phyloP scores from a whole-genome alignment of 2,329 filamentous ascomycete genomes.

The Paraphaeosphaeria sporulosa region DNA sequence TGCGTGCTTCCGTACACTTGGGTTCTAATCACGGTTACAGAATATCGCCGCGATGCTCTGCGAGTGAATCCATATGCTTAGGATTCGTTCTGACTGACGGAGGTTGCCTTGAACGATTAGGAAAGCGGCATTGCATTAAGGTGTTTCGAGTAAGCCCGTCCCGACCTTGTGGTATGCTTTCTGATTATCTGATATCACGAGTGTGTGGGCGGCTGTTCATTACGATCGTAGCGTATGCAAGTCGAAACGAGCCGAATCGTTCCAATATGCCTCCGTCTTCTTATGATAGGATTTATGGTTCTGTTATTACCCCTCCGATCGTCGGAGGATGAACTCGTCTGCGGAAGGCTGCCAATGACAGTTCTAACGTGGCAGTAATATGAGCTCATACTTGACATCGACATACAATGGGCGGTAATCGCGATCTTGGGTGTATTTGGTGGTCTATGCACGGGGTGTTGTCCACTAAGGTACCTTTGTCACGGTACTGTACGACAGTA shows the following conservation, averaged over 20 bases:
- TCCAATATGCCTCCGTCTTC: background rate
- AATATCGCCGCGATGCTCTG: background rate
- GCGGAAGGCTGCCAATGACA: background rate
- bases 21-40: slow-evolving; percentile 1
- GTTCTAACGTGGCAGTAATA: background rate
- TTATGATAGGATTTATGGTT: background rate
- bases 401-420: background rate
- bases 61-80: background rate
- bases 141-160: slow-evolving; percentile 4
- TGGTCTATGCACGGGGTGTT: background rate
- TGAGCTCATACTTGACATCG: too few species aligned
- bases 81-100: background rate
- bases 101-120: background rate
- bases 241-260: slow-evolving; percentile 1
- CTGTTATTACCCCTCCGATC: background rate
- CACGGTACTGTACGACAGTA: background rate
- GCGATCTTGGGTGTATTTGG: background rate
- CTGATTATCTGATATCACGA: slow-evolving; percentile 10
- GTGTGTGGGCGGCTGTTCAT: slow-evolving; percentile 1
- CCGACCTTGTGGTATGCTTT: slow-evolving; percentile 1
- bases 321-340: background rate
- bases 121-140: background rate
- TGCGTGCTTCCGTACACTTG: background rate
- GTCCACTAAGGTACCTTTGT: background rate
- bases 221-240: background rate